A percentile compares a stretch with the other conserved stretches of the same genome.
phyloP scores from a whole-genome alignment of 441 rosid species.

The Raphanus hybrid region DNA sequence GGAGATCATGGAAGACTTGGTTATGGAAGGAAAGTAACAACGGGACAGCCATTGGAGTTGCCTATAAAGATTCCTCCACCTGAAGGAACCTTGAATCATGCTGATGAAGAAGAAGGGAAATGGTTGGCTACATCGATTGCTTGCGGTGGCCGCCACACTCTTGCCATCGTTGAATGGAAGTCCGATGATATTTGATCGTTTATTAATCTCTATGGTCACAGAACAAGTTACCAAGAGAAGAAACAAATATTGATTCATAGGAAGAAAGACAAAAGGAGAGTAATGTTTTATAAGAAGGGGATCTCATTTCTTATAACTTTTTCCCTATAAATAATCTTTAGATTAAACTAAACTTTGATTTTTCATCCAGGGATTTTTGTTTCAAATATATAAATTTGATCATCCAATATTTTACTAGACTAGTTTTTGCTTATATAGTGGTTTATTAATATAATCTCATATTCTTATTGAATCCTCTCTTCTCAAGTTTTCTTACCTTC shows the following conservation, averaged over 20 bases:
- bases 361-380: background rate
- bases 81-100: constrained; percentile 35
- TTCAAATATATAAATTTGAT: background rate
- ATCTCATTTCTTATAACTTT: constrained; percentile 9
- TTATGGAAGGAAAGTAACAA: constrained; percentile 84
- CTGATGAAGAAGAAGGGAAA: constrained; percentile 56
- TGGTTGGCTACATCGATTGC: constrained; percentile 87
- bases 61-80: constrained; percentile 72
- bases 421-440: background rate
- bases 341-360: constrained; percentile 6
- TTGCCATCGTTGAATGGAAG: constrained; percentile 86
- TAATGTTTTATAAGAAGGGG: background rate
- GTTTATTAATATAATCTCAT: background rate
- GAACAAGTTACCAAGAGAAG: constrained; percentile 24
- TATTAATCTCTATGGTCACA: background rate
- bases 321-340: constrained; percentile 20
- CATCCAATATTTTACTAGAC: background rate
- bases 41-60: constrained; percentile 93
- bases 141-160: constrained; percentile 94
- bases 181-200: constrained; percentile 30
- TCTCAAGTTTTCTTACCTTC: background rate
- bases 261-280: constrained; percentile 3
- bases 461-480: background rate
- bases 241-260: constrained; percentile 11
- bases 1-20: constrained; percentile 99